These are phyloP conservation scores for Myxozyma kluyveri DNA, from an alignment of 805 yeast genomes.

Conservation along the genomic window DNA sequence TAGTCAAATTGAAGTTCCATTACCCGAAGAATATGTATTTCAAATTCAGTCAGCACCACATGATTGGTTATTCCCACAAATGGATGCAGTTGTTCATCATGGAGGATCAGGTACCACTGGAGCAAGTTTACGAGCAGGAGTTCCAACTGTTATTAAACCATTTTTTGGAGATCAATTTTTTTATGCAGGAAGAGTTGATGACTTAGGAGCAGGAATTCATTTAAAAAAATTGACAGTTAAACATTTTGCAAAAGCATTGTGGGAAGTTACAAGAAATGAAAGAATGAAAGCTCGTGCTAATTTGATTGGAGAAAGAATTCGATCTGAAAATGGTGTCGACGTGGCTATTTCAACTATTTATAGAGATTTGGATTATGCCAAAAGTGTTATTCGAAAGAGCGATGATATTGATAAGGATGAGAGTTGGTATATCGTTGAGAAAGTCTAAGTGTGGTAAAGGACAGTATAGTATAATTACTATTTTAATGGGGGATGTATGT, in stretches of 20 bases:
- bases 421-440: conserved; percentile 26
- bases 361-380: conserved; percentile 30
- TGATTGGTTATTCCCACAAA: conserved; percentile 86
- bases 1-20: conserved; percentile 41
- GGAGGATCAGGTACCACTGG: conserved; percentile 98
- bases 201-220: conserved; percentile 77
- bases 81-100: conserved; percentile 95
- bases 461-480: no score
- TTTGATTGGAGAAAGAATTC: conserved; percentile 58
- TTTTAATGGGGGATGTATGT: no score
- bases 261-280: conserved; percentile 62
- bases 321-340: conserved; percentile 75
- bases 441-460: no score
- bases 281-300: conserved; percentile 68
- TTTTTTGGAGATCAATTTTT: conserved; percentile 96
- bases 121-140: conserved; percentile 78
- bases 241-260: conserved; percentile 64
- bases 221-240: conserved; percentile 65
- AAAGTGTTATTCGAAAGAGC: conserved; percentile 5
- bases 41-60: conserved; percentile 78
- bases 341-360: conserved; percentile 78
- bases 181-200: conserved; percentile 83
- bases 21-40: conserved; percentile 65
- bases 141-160: conserved; percentile 89
- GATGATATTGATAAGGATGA: conserved; percentile 11